Percentiles rank a stretch among this genome's conserved stretches.
phyloP scores from a whole-genome alignment of 2,329 filamentous ascomycete species.

The Herpomyces periplanetae region DNA sequence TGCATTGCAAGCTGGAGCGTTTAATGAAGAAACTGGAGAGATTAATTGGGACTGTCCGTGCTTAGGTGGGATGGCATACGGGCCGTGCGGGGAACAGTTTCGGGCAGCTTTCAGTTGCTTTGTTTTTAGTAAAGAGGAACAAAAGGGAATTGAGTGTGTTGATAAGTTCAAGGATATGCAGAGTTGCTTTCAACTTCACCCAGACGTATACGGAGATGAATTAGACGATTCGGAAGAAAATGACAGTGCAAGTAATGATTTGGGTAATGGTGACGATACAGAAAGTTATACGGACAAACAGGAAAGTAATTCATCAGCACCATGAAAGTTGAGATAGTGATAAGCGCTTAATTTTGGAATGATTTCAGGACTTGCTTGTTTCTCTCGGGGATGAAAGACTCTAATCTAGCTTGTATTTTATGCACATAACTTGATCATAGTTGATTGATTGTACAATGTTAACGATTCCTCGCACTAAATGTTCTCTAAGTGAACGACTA shows the following conservation, averaged over 20 bases:
- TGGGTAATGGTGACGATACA: no score
- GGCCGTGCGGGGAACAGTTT: slow-evolving; percentile 83
- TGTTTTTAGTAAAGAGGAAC: slow-evolving; percentile 69
- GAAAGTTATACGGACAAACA: no score
- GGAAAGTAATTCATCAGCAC: no score
- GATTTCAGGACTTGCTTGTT: no score
- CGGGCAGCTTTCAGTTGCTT: slow-evolving; percentile 90
- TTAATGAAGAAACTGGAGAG: slow-evolving; percentile 92
- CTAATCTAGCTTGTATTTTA: no score
- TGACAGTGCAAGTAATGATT: slow-evolving; percentile 8
- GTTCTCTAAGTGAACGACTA: no score
- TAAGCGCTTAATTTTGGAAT: no score
- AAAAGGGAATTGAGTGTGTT: slow-evolving; percentile 90
- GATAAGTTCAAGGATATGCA: slow-evolving; percentile 97
- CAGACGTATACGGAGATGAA: slow-evolving; percentile 67
- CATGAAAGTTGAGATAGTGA: no score
- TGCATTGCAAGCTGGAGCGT: slow-evolving; percentile 52
- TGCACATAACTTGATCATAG: no score
- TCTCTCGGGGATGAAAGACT: no score
- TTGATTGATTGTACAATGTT: no score
- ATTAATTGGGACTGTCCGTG: slow-evolving; percentile 99
- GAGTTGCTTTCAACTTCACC: slow-evolving; percentile 69
- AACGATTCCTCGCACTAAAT: no score
- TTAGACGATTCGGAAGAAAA: slow-evolving; percentile 36
- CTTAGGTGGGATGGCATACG: slow-evolving; percentile 78